Evolutionary conservation across 2,329 filamentous ascomycete species (phyloP).

Genomic region (Trichoderma sp.): DNA sequence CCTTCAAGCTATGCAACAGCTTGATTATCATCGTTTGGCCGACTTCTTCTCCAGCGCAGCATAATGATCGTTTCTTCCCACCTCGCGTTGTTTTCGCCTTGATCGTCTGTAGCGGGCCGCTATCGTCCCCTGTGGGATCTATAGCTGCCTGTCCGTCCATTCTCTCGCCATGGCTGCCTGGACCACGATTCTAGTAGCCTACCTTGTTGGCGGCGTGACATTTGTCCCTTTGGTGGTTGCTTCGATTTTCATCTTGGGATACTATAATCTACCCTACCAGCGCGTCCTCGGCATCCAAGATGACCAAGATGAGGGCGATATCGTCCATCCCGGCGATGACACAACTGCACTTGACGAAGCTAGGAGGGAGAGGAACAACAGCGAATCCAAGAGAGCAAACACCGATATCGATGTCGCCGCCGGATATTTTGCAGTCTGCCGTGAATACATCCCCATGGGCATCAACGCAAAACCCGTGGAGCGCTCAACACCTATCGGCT

Average conservation of each 20-base stretch:
- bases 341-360: constrained; percentile 62
- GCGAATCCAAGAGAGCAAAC: constrained; percentile 54
- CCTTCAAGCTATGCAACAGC: not conserved
- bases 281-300: constrained; percentile 39
- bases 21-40: not conserved
- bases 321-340: constrained; percentile 65
- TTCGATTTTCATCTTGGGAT: constrained; percentile 64
- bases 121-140: not conserved
- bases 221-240: constrained; percentile 74
- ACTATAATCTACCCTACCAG: constrained; percentile 65
- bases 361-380: constrained; percentile 56
- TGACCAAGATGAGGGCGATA: constrained; percentile 37
- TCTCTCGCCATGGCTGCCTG: constrained; percentile 46
- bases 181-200: constrained; percentile 67
- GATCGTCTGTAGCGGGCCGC: constrained; percentile 8
- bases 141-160: not conserved
- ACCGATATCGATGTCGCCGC: constrained; percentile 78
- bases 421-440: constrained; percentile 92
- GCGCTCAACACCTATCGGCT: constrained; percentile 76
- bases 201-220: constrained; percentile 84
- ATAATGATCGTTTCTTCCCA: constrained; percentile 2
- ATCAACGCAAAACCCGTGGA: constrained; percentile 93
- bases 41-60: not conserved
- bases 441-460: constrained; percentile 88
- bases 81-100: constrained; percentile 5